Evolutionary conservation across 2,329 filamentous ascomycete genomes (phyloP), one percentile per base, ranked within the genome.

Genomic region (Alternaria brassicae): DNA sequence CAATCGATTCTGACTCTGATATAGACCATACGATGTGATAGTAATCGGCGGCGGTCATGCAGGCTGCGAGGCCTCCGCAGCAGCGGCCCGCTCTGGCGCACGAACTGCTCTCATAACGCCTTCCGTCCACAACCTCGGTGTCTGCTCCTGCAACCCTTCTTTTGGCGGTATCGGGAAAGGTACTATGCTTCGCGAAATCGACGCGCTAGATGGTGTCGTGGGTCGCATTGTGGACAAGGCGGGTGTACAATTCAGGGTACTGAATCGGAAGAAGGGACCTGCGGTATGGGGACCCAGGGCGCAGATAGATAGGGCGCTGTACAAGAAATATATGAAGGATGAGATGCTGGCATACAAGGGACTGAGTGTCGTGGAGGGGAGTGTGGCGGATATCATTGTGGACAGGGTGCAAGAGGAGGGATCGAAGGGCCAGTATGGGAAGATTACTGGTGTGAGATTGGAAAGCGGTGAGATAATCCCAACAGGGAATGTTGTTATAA

Each of bases 111-210:
- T 99, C 66, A 84, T 99, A 48, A 99, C 95, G 1, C 95, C 94
- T 2, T 92, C 91, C 60, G 79, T 92, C 58, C 89, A 93, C 59
- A 97, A 97, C 70, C 88, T 98, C 19, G 94, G 94, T 55, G 92
- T 95, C 28, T 98, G 94, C 81, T 97, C 93, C 34, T 98, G 94
- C 81, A 98, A 98, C 76, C 94, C 94, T 2, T 96, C 92, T 65
- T 96, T 99, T 74, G 95, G 95, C 37, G 95, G 95, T n/a, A 98
- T 99, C 69, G 95, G 95, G 42, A 99, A 99, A 77, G 95, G 95
- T 15, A 98, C 92, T 9, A 97, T 99, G 82, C 83, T 99, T 50
- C 89, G 94, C 40, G 95, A 99, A 79, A 89, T 99, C 30, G 95
- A 99, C 81, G 95, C 95, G 0, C 83, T 99, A 60, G 95, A 98